These are phyloP conservation scores for Fusarium sp. DNA, from an alignment of 2,329 filamentous ascomycete genomes.

Conservation along the genomic window DNA sequence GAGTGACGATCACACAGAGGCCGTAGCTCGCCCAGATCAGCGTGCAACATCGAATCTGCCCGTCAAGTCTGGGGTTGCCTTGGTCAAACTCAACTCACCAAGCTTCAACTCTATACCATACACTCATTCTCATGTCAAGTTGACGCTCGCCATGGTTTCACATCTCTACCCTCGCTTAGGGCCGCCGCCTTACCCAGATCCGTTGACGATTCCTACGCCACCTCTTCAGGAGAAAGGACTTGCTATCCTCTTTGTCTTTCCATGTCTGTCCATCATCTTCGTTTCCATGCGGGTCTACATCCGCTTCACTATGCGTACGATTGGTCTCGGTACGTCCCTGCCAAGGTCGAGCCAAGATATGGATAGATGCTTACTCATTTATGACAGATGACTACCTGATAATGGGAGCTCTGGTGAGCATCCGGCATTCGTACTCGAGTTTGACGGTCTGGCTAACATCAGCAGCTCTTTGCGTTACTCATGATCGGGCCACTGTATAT, in stretches of 20 bases:
- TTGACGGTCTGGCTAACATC: background rate
- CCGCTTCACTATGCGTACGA: constrained; percentile 42
- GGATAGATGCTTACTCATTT: background rate
- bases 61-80: background rate
- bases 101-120: background rate
- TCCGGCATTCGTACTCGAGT: accelerated
- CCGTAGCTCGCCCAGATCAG: constrained; percentile 10
- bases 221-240: constrained; percentile 46
- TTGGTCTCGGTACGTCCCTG: constrained; percentile 37
- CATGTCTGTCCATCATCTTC: constrained; percentile 42
- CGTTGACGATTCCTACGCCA: constrained; percentile 46
- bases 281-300: constrained; percentile 43
- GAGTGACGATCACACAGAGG: constrained; percentile 16
- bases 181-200: constrained; percentile 38
- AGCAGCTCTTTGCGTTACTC: constrained; percentile 28
- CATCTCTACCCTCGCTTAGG: constrained; percentile 21
- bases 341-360: background rate
- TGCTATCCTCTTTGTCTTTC: constrained; percentile 48
- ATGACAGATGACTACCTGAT: constrained; percentile 28
- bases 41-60: constrained; percentile 10
- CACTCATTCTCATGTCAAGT: background rate
- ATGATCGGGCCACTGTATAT: constrained; percentile 32
- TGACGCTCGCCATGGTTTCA: constrained; percentile 10
- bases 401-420: constrained; percentile 21
- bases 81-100: background rate